Percentiles rank a stretch among this genome's conserved stretches.
These are phyloP conservation scores for Rubia tinctorum DNA, from an alignment of 305 asterid species.

Conservation along the genomic window DNA sequence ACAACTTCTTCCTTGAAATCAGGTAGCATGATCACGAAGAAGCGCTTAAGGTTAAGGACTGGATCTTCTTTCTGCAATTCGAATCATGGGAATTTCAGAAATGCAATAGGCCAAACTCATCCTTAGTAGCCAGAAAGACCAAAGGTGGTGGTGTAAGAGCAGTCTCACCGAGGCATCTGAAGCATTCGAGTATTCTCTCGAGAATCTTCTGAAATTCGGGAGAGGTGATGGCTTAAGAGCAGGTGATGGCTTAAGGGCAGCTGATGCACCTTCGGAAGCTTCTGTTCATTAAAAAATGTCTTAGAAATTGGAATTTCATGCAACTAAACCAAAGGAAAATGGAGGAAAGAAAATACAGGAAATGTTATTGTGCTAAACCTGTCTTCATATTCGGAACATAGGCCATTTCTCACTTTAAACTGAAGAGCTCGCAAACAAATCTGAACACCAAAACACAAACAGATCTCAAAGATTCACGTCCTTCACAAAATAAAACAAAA, in stretches of 20 bases:
- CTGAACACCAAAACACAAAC: background rate
- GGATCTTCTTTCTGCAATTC: too few relatives aligned
- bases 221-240: background rate
- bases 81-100: too few relatives aligned
- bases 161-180: background rate
- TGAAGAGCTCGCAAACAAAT: background rate
- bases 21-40: too few relatives aligned
- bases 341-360: background rate
- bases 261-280: background rate
- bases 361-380: background rate
- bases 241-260: too few relatives aligned
- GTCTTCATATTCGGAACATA: background rate
- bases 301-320: too few relatives aligned
- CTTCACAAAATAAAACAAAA: background rate
- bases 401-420: background rate
- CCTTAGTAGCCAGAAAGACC: too few relatives aligned
- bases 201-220: background rate
- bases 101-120: too few relatives aligned
- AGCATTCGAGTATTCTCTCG: background rate
- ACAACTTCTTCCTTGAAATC: too few relatives aligned
- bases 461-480: background rate
- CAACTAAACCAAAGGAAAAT: too few relatives aligned
- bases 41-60: too few relatives aligned
- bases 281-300: background rate
- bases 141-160: too few relatives aligned